Conservation (phyloP, 257 asterid genomes). For the Jacaranda mimosifolia region DNA sequence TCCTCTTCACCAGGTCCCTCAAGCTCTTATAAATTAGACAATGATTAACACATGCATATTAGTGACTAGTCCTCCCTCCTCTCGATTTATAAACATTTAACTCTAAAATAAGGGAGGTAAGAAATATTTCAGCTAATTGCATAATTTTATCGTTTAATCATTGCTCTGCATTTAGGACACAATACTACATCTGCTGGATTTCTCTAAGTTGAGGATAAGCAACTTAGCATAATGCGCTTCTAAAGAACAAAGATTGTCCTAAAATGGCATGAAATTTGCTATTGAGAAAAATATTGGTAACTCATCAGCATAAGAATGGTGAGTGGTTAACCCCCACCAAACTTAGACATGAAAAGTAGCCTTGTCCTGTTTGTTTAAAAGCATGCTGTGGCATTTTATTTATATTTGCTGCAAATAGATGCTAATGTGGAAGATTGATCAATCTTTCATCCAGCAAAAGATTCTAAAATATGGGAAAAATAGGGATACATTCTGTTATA, state of each 20-base stretch:
- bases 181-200: constrained; percentile 5
- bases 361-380: not conserved
- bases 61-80: not conserved
- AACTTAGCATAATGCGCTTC: not conserved
- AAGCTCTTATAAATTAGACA: not conserved
- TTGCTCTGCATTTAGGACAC: not conserved
- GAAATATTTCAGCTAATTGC: not conserved
- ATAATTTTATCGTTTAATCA: constrained; percentile 1
- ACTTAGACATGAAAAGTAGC: not conserved
- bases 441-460: constrained; percentile 7
- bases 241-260: not conserved
- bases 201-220: constrained; percentile 17
- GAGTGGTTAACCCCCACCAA: constrained; percentile 13
- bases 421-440: not conserved
- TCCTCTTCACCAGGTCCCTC: constrained; percentile 15
- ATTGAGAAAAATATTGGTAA: constrained; percentile 7
- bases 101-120: not conserved
- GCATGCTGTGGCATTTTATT: constrained; percentile 9
- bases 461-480: no score
- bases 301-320: constrained; percentile 15
- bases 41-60: not conserved
- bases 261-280: constrained; percentile 18
- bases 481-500: not conserved
- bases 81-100: not conserved
- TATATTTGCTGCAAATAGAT: constrained; percentile 2